These are phyloP conservation scores for Trichomonas tenax DNA, from an alignment of 208 protist genomes.

Conservation along the genomic window DNA sequence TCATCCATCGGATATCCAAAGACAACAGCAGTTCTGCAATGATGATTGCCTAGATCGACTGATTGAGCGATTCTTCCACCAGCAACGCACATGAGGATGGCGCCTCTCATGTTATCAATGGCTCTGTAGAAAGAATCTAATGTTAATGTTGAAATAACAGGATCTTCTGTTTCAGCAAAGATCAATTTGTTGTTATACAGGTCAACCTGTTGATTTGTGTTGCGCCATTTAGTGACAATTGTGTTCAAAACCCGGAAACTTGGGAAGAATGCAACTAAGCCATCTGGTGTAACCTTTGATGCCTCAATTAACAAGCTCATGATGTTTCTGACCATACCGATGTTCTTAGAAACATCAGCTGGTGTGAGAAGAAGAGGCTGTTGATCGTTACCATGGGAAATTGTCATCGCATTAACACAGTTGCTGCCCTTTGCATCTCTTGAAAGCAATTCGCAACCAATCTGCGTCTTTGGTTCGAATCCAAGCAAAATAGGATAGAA, in stretches of 20 bases:
- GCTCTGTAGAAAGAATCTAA: not conserved
- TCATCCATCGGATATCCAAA: not conserved
- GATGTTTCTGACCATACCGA: not conserved
- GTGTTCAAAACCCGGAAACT: not conserved
- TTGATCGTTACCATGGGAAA: not conserved
- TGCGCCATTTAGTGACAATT: not conserved
- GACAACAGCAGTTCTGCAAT: not conserved
- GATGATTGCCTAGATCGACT: not conserved
- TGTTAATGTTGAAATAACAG: not conserved
- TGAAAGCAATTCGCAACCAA: not conserved
- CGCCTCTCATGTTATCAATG: not conserved
- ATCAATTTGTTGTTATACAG: not conserved
- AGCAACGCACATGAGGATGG: not conserved
- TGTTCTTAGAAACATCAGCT: not conserved
- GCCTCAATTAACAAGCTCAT: not conserved
- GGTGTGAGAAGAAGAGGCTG: not conserved
- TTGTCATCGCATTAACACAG: not conserved
- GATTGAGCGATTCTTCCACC: not conserved
- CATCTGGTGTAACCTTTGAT: not conserved
- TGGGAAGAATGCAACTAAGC: not conserved
- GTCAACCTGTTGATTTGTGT: not conserved
- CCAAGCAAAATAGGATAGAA: not conserved
- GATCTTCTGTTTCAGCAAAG: not conserved
- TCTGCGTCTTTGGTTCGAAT: not conserved
- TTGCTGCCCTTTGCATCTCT: not conserved